Percentiles rank a stretch among this genome's conserved stretches.
These are phyloP conservation scores for Lactifluus hygrophoroides DNA, from an alignment of 768 basidiomycete species.

Conservation along the genomic window DNA sequence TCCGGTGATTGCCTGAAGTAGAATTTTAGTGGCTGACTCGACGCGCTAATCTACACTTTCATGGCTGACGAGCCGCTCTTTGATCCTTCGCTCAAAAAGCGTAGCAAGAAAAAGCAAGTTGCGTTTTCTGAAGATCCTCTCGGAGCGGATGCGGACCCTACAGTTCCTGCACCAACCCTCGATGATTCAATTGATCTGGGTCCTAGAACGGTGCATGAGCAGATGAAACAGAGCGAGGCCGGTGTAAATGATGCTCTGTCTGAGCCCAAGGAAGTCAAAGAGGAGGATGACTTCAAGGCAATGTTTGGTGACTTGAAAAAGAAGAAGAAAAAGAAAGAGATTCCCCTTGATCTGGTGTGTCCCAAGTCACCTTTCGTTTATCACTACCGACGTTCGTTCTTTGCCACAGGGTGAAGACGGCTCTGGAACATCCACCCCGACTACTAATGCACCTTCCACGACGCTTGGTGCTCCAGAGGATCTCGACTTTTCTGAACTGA, in stretches of 20 bases:
- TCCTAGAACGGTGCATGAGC: constrained; percentile 65
- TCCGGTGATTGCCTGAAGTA: not conserved
- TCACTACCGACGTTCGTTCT: not conserved
- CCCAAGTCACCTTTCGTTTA: not conserved
- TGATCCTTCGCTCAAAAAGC: constrained; percentile 71
- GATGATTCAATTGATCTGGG: constrained; percentile 72
- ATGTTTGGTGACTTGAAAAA: constrained; percentile 88
- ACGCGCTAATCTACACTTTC: constrained; percentile 30
- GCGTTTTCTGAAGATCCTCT: constrained; percentile 81
- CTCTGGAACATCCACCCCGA: constrained; percentile 58
- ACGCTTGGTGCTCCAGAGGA: constrained; percentile 47
- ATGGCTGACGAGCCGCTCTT: constrained; percentile 70
- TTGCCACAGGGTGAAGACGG: constrained; percentile 46
- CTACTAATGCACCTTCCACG: constrained; percentile 23
- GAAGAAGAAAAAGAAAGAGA: constrained; percentile 89
- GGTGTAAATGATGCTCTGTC: constrained; percentile 29
- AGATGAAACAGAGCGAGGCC: constrained; percentile 46
- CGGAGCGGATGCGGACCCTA: constrained; percentile 75
- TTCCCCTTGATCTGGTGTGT: constrained; percentile 72
- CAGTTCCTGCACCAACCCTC: constrained; percentile 67
- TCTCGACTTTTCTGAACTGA: constrained; percentile 90
- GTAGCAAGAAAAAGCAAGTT: constrained; percentile 81
- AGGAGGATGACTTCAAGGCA: constrained; percentile 69
- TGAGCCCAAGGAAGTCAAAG: constrained; percentile 40
- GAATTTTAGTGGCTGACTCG: too few relatives aligned